phyloP scores from a whole-genome alignment of 768 basidiomycete genomes.

The Lactarius trivialis region DNA sequence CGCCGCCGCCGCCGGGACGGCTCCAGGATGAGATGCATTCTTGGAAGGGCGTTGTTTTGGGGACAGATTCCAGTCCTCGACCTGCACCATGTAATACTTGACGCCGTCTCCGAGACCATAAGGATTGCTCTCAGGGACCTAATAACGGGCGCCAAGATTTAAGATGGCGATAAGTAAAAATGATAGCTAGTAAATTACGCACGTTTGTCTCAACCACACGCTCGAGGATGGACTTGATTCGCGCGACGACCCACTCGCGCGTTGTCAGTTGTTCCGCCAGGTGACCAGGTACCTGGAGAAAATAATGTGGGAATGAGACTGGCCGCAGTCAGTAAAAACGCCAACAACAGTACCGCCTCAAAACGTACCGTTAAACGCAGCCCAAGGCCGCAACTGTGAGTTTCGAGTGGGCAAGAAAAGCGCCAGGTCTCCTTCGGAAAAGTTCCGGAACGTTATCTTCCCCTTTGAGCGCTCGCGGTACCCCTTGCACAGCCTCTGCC shows the following conservation, averaged over 20 bases:
- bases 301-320: constrained; percentile 80
- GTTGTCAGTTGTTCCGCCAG: constrained; percentile 86
- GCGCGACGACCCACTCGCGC: constrained; percentile 90
- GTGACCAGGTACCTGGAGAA: constrained; percentile 78
- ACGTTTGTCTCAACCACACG: constrained; percentile 76
- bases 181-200: constrained; percentile 25
- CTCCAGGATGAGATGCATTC: too few relatives aligned
- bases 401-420: constrained; percentile 93
- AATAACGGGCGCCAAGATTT: too few relatives aligned
- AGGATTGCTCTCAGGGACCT: constrained; percentile 83
- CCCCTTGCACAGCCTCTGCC: constrained; percentile 95
- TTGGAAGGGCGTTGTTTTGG: constrained; percentile 53
- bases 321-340: constrained; percentile 10
- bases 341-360: not conserved
- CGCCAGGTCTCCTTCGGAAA: constrained; percentile 88
- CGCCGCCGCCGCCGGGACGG: constrained; percentile 29
- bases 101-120: constrained; percentile 83
- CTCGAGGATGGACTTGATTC: constrained; percentile 85
- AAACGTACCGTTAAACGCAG: constrained; percentile 86
- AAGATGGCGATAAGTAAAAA: too few relatives aligned
- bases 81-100: constrained; percentile 90
- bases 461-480: constrained; percentile 90
- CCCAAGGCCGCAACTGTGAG: constrained; percentile 94
- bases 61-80: constrained; percentile 87
- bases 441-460: constrained; percentile 93